Percentiles rank a stretch among this genome's conserved stretches.
These are phyloP conservation scores for Gillenia trifoliata DNA, from an alignment of 306 rosid species.

Conservation along the genomic window DNA sequence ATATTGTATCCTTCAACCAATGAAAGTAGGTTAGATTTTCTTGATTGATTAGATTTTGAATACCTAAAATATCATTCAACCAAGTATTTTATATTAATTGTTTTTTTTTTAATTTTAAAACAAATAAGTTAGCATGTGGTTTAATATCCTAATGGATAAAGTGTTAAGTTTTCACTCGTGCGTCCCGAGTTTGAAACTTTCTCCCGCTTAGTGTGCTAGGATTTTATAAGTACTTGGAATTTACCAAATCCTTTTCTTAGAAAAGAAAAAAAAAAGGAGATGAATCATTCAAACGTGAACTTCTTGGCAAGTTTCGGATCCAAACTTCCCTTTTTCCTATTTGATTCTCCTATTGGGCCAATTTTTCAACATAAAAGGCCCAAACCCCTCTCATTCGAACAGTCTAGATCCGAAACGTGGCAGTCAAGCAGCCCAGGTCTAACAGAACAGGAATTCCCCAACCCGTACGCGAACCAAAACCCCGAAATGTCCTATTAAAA, in stretches of 20 bases:
- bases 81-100: too few species aligned
- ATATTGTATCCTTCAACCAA: too few species aligned
- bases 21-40: too few species aligned
- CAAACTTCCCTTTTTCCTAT: not conserved
- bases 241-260: not conserved
- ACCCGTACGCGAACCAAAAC: not conserved
- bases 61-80: too few species aligned
- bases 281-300: not conserved
- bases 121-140: too few species aligned
- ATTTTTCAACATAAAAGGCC: not conserved
- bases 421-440: not conserved
- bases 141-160: too few species aligned
- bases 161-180: too few species aligned
- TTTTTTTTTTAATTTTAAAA: too few species aligned
- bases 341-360: not conserved
- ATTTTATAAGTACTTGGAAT: too few species aligned
- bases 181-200: too few species aligned
- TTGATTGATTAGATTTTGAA: too few species aligned
- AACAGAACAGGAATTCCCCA: not conserved
- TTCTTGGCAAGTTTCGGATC: not conserved
- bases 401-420: not conserved
- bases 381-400: not conserved
- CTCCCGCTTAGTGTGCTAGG: too few species aligned
- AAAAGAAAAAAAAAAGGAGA: not conserved
- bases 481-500: not conserved